Evolutionary conservation across 495 filamentous ascomycete species (phyloP).

Genomic region (Penicillium macrosclerotiorum): DNA sequence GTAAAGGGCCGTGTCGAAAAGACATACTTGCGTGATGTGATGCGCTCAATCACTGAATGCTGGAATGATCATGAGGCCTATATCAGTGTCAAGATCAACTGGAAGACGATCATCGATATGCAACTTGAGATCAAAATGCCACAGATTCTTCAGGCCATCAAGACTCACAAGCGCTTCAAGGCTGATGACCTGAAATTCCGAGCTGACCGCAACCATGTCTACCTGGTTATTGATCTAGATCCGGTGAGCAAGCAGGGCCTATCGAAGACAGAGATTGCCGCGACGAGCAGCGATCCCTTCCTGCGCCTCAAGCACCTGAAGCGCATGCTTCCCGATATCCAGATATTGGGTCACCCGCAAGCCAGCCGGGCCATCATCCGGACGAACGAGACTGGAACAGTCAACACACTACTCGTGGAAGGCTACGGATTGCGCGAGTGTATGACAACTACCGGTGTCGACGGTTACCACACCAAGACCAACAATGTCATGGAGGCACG

Average conservation of each 20-base stretch:
- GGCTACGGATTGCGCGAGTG: conserved; percentile 86
- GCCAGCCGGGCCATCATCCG: conserved; percentile 88
- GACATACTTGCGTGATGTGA: conserved; percentile 52
- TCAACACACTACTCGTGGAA: conserved; percentile 79
- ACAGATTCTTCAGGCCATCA: conserved; percentile 71
- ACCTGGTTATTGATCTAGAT: conserved; percentile 55
- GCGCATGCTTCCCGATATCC: conserved; percentile 72
- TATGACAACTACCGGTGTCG: conserved; percentile 87
- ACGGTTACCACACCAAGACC: conserved; percentile 66
- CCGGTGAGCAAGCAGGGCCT: conserved; percentile 51
- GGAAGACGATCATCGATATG: conserved; percentile 69
- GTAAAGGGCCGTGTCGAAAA: conserved; percentile 90
- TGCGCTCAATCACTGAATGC: conserved; percentile 74
- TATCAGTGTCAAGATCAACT: conserved; percentile 74
- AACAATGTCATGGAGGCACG: conserved; percentile 91
- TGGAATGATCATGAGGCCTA: conserved; percentile 75
- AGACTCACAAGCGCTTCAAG: conserved; percentile 76
- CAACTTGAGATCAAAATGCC: conserved; percentile 68
- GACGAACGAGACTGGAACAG: conserved; percentile 58
- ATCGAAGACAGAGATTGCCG: conserved; percentile 54
- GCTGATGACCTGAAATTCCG: conserved; percentile 51
- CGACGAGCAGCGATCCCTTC: conserved; percentile 65
- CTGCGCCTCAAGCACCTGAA: conserved; percentile 80
- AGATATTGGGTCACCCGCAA: conserved; percentile 83
- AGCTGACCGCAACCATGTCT: conserved; percentile 51